phyloP scores from a whole-genome alignment of 768 basidiomycete species.

The Podaxis sp. region DNA sequence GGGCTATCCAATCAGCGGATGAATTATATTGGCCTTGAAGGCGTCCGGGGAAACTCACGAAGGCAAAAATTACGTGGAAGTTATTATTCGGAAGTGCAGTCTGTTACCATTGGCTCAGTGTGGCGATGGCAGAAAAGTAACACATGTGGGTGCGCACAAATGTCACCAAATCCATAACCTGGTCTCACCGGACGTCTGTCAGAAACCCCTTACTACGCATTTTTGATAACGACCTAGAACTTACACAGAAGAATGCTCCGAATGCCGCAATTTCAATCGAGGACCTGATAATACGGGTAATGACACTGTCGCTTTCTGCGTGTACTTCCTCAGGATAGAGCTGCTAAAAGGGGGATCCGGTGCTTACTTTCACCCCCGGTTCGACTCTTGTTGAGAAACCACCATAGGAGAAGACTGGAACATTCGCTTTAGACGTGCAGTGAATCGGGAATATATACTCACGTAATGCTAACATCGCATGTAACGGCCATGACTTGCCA shows the following conservation, averaged over 20 bases:
- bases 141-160: slow-evolving; percentile 21
- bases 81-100: slow-evolving; percentile 25
- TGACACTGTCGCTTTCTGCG: slow-evolving; percentile 29
- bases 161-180: slow-evolving; percentile 30
- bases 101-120: slow-evolving; percentile 11
- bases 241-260: slow-evolving; percentile 31
- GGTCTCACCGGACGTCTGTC: background rate
- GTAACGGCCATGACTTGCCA: slow-evolving; percentile 28
- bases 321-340: background rate
- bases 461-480: slow-evolving; percentile 30
- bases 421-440: background rate
- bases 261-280: slow-evolving; percentile 31
- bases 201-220: background rate
- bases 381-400: slow-evolving; percentile 25
- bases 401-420: slow-evolving; percentile 24
- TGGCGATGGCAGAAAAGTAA: background rate
- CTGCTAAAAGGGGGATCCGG: background rate
- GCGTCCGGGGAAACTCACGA: slow-evolving; percentile 20
- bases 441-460: slow-evolving; percentile 4
- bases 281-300: slow-evolving; percentile 26
- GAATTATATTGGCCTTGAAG: background rate
- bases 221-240: slow-evolving; percentile 9
- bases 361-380: slow-evolving; percentile 25
- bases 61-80: slow-evolving; percentile 32
- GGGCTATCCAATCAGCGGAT: slow-evolving; percentile 17